Conservation (phyloP, 2,329 filamentous ascomycete genomes). For the Xylaria sp. region DNA sequence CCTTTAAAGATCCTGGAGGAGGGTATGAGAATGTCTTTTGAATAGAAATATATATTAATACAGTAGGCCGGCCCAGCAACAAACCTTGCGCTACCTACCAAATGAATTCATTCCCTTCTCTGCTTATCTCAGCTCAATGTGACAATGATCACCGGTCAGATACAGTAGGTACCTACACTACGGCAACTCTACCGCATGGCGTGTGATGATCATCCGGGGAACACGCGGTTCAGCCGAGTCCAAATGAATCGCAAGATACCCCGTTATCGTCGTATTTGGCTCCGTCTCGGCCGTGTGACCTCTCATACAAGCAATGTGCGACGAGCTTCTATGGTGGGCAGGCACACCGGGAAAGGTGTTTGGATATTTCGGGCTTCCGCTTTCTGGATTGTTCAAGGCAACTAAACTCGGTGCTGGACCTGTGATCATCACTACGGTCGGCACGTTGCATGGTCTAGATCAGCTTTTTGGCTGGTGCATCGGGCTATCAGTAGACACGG, state of each 20-base stretch:
- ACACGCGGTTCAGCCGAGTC: slow-evolving; percentile 4
- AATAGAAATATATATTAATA: not conserved
- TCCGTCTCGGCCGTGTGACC: not conserved
- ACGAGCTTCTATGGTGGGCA: not conserved
- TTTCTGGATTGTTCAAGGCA: not conserved
- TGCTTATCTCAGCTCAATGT: slow-evolving; percentile 19
- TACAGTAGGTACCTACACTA: not conserved
- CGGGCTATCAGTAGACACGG: slow-evolving; percentile 15
- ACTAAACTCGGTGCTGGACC: not conserved
- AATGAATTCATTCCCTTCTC: slow-evolving; percentile 1
- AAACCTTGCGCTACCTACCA: not conserved
- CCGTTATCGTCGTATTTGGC: not conserved
- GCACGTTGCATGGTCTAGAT: slow-evolving; percentile 16
- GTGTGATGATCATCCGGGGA: slow-evolving; percentile 28
- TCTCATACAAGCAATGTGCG: not conserved
- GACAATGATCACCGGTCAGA: slow-evolving; percentile 2
- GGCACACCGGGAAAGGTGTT: not conserved
- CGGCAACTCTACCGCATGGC: slow-evolving; percentile 9
- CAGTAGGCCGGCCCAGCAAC: slow-evolving; percentile 3
- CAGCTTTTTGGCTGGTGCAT: slow-evolving; percentile 22
- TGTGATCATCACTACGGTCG: slow-evolving; percentile 17
- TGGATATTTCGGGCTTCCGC: not conserved
- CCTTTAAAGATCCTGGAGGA: too few relatives aligned
- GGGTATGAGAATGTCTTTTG: not conserved
- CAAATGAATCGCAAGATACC: slow-evolving; percentile 6